Percentiles rank a stretch among this genome's conserved stretches.
Evolutionary conservation across 2,329 filamentous ascomycete species (phyloP).

Genomic region (Calonectria fujianensis): DNA sequence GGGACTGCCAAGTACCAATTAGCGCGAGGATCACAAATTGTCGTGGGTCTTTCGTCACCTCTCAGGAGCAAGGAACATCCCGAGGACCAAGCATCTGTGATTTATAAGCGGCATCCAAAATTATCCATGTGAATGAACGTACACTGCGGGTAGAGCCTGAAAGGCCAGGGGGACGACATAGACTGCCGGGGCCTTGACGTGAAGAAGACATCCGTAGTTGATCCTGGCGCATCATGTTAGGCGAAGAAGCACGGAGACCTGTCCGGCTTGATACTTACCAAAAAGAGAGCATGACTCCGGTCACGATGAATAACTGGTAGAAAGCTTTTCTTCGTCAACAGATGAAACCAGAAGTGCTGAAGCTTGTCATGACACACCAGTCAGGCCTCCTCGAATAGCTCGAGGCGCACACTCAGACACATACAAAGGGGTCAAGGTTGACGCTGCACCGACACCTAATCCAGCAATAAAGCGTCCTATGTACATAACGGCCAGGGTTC

Average conservation of each 20-base stretch:
- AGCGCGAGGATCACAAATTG: constrained; percentile 6
- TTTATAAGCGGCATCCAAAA: constrained; percentile 20
- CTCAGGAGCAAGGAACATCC: constrained; percentile 77
- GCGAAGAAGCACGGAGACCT: constrained; percentile 36
- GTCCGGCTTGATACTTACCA: constrained; percentile 57
- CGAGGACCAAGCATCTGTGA: constrained; percentile 69
- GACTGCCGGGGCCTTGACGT: constrained; percentile 67
- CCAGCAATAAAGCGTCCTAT: constrained; percentile 75
- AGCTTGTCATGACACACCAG: constrained; percentile 57
- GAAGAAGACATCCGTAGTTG: constrained; percentile 72
- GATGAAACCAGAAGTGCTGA: neutral
- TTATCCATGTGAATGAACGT: constrained; percentile 36
- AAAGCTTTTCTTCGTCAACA: constrained; percentile 57
- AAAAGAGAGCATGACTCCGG: constrained; percentile 65
- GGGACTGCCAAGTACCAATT: constrained; percentile 69
- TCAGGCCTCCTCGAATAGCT: constrained; percentile 70
- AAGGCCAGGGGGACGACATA: constrained; percentile 79
- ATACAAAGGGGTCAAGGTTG: constrained; percentile 66
- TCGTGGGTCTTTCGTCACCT: constrained; percentile 53
- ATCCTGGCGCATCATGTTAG: constrained; percentile 68
- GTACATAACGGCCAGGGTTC: constrained; percentile 78
- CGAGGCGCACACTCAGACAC: constrained; percentile 70
- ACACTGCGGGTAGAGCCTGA: constrained; percentile 78
- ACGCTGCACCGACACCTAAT: constrained; percentile 70
- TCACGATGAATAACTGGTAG: constrained; percentile 71